A percentile compares a stretch with the other conserved stretches of the same genome.
Evolutionary conservation across 2,329 filamentous ascomycete genomes (phyloP).

Genomic region (Lecanosticta acicola): DNA sequence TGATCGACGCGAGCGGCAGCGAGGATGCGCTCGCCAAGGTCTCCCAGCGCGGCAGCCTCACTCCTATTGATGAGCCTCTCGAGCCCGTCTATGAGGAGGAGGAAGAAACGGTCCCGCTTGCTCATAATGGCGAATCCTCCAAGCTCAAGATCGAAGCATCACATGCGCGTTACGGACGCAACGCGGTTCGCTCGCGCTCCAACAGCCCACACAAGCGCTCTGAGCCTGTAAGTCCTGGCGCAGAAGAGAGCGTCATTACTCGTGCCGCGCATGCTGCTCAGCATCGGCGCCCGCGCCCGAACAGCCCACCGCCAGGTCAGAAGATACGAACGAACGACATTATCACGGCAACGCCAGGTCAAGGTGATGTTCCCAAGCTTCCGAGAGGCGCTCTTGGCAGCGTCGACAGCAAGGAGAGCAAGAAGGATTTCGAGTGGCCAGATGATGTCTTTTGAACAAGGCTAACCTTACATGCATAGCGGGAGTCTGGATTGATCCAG

Average conservation of each 20-base stretch:
- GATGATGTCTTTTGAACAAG: conserved; percentile 32
- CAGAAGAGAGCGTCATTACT: conserved; percentile 20
- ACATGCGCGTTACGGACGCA: conserved; percentile 23
- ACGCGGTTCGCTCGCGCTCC: conserved; percentile 20
- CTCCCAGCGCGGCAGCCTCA: conserved; percentile 18
- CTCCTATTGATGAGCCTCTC: conserved; percentile 24
- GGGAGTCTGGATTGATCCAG: no score
- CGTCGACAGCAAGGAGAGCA: conserved; percentile 6
- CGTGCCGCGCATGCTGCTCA: conserved; percentile 22
- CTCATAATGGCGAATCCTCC: conserved; percentile 23
- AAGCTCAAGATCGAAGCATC: conserved; percentile 28
- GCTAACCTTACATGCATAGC: background rate
- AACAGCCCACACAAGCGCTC: conserved; percentile 24
- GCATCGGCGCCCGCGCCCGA: conserved; percentile 13
- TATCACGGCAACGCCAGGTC: conserved; percentile 20
- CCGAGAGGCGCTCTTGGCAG: conserved; percentile 13
- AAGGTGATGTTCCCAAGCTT: conserved; percentile 18
- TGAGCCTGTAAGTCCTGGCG: conserved; percentile 12
- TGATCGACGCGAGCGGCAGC: conserved; percentile 22
- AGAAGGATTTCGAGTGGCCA: conserved; percentile 31
- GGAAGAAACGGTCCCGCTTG: conserved; percentile 20
- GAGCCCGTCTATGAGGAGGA: conserved; percentile 34
- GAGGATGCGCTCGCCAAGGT: conserved; percentile 22
- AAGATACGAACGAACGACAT: conserved; percentile 16
- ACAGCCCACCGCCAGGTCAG: conserved; percentile 21